Evolutionary conservation across 192 early-diverging fungal species (phyloP).

Genomic region (Cetraspora pellucida): DNA sequence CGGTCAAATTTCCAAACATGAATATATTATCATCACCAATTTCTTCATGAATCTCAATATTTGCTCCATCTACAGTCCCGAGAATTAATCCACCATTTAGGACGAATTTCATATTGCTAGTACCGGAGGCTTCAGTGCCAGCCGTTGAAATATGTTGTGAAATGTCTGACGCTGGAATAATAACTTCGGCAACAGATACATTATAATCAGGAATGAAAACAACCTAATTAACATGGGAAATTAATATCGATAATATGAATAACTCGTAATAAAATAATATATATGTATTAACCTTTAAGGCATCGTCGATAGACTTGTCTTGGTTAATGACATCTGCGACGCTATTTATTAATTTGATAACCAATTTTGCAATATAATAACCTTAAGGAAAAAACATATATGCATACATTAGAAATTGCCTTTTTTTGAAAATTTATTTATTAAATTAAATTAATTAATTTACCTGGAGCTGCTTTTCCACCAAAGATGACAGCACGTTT

Average conservation of each 20-base stretch:
- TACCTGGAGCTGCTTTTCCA: constrained; percentile 87
- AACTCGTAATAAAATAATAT: not conserved
- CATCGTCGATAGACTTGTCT: constrained; percentile 75
- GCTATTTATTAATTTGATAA: constrained; percentile 98
- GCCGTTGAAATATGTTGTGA: constrained; percentile 99
- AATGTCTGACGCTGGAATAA: constrained; percentile 97
- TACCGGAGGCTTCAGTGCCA: constrained; percentile 98
- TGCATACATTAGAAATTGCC: not conserved
- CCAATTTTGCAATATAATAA: constrained; percentile 98
- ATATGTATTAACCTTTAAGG: constrained; percentile 66
- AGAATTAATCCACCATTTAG: constrained; percentile 97
- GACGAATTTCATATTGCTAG: constrained; percentile 99
- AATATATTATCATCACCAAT: constrained; percentile 98
- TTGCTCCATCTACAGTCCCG: constrained; percentile 97
- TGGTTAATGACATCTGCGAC: constrained; percentile 88
- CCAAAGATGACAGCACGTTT: constrained; percentile 93
- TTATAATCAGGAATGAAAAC: constrained; percentile 99
- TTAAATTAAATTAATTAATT: too few species aligned
- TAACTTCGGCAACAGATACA: constrained; percentile 93
- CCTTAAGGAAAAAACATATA: constrained; percentile 44
- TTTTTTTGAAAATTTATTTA: not conserved
- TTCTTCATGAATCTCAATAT: constrained; percentile 98
- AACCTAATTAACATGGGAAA: constrained; percentile 44
- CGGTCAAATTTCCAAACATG: constrained; percentile 90
- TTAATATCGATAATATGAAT: not conserved